Conservation (phyloP, 371 early-diverging fungal genomes). For the Rhizopus delemar region DNA sequence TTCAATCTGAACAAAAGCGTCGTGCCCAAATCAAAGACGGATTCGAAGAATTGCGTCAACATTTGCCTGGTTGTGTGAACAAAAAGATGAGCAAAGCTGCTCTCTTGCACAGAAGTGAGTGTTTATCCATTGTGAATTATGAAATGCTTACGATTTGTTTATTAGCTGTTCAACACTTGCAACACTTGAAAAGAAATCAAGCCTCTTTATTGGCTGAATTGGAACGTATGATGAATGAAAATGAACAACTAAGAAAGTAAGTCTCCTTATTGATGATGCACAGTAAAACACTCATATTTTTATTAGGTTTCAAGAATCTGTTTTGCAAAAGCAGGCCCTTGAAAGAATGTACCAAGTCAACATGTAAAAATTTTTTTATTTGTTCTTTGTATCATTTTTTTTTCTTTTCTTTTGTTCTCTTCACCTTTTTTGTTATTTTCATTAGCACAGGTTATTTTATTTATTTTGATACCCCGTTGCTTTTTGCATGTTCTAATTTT, state of each 20-base stretch:
- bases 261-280: neutral
- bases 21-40: slow-evolving; percentile 65
- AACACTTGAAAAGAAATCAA: slow-evolving; percentile 52
- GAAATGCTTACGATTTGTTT: neutral
- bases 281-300: neutral
- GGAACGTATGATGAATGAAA: slow-evolving; percentile 49
- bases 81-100: slow-evolving; percentile 64
- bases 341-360: slow-evolving; percentile 56
- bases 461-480: slow-evolving; percentile 4
- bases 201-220: slow-evolving; percentile 45
- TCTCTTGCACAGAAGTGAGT: slow-evolving; percentile 54
- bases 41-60: slow-evolving; percentile 57
- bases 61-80: slow-evolving; percentile 55
- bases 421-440: slow-evolving; percentile 3
- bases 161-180: slow-evolving; percentile 52
- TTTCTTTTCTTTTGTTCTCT: slow-evolving; percentile 1
- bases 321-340: slow-evolving; percentile 54
- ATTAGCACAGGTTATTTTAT: slow-evolving; percentile 7
- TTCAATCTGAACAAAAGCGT: slow-evolving; percentile 64
- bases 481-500: neutral
- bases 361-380: slow-evolving; percentile 32
- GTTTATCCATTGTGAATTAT: neutral
- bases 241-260: slow-evolving; percentile 50
- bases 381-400: slow-evolving; percentile 1
- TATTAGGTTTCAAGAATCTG: slow-evolving; percentile 48